These are phyloP conservation scores for Alloteropsis semialata DNA, from an alignment of 176 grass and related monocot species.

Conservation along the genomic window DNA sequence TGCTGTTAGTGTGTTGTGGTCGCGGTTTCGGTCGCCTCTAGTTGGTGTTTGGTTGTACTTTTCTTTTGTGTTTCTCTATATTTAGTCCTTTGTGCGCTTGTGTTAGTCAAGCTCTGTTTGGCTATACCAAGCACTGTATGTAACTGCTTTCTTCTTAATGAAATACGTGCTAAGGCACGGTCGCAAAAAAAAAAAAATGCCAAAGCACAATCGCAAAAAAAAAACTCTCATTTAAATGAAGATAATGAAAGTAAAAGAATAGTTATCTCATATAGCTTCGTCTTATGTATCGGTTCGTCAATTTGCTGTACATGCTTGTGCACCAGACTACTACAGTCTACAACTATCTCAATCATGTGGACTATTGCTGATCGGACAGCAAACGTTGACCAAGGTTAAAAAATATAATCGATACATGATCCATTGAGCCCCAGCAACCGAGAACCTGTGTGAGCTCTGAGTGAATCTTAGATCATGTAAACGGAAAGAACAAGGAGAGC, in stretches of 20 bases:
- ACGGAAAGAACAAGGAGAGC: slow-evolving; percentile 25
- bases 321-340: slow-evolving; percentile 16
- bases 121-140: too few relatives aligned
- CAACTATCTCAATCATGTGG: slow-evolving; percentile 3
- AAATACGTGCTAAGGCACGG: too few relatives aligned
- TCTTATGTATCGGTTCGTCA: not conserved
- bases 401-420: not conserved
- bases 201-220: too few relatives aligned
- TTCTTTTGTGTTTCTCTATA: too few relatives aligned
- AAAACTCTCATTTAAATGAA: not conserved
- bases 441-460: slow-evolving; percentile 15
- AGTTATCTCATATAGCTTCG: not conserved
- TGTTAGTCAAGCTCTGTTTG: too few relatives aligned
- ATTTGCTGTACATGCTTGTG: slow-evolving; percentile 34
- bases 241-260: not conserved
- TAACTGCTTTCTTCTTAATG: too few relatives aligned
- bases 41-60: too few relatives aligned
- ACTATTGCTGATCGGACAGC: slow-evolving; percentile 6
- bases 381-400: slow-evolving; percentile 13
- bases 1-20: too few relatives aligned
- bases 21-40: too few relatives aligned
- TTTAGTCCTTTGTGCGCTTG: too few relatives aligned
- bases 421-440: slow-evolving; percentile 27
- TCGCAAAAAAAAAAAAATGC: too few relatives aligned
- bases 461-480: slow-evolving; percentile 18